Base-by-base conservation (phyloP, 805 yeast genomes). In the Metschnikowia lochheadii region DNA sequence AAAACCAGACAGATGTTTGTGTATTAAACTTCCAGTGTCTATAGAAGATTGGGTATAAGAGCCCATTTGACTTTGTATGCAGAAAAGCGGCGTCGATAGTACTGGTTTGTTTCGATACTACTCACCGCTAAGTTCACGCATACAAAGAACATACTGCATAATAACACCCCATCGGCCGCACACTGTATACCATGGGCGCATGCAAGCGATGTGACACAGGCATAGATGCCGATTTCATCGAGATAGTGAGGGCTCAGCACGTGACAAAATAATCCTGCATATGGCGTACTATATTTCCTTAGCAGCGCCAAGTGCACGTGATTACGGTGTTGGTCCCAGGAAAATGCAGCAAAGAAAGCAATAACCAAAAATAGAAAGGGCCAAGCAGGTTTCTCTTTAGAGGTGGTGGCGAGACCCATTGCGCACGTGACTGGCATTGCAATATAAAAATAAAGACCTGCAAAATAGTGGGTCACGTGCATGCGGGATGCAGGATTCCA, bases 241-340 rank as follows among this genome's bases (percentile, higher is more conserved):
- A 82, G 67, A 57, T 86, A 87, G 63, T 87, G 95, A 0, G 92
- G 85, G 56, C 85, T 80, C 15, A 81, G 70, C 1, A 78, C 70
- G n/a, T 63, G 63, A 40, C 64, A 63, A 61, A 85, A 85, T 43
- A 81, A 55, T 1, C 83, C 75, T 34, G 66, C 63, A 2, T 59
- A 63, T 2, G 95, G 94, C 23, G 75, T 58, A 1, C 80, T 72
- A 62, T 85, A 85, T 61, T 85, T 85, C 18, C 63, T 65, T 41
- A 84, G 62, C 3, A 56, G 44, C 0, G 87, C 69, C 37, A 85
- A 65, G 48, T 78, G 72, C 5, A 33, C 44, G 59, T 85, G 91
- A 60, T 79, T 79, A 31, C 56, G 59, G 50, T 58, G 66, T 62
- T 85, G 92, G 8, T 81, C 82, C 17, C 83, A 50, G 14, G 87